phyloP scores from a whole-genome alignment of 768 basidiomycete species.

The Aureoboletus auriporus region DNA sequence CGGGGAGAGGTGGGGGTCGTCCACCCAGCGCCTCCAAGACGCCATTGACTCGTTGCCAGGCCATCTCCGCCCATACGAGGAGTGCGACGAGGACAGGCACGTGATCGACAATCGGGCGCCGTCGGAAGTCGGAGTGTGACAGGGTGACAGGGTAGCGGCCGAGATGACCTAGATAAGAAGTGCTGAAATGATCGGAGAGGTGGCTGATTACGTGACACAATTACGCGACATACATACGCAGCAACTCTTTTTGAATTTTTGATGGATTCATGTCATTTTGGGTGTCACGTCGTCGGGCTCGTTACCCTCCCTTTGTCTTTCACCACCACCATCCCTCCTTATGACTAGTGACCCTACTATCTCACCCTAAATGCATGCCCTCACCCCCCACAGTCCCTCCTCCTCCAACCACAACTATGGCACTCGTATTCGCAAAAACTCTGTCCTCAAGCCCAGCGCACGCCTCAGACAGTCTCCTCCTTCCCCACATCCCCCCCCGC shows the following conservation, averaged over 20 bases:
- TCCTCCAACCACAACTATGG: constrained; percentile 41
- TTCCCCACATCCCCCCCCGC: constrained; percentile 29
- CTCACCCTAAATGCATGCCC: constrained; percentile 5
- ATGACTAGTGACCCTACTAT: too few relatives aligned
- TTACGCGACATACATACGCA: constrained; percentile 30
- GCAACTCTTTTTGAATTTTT: constrained; percentile 31
- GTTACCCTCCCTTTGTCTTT: constrained; percentile 26
- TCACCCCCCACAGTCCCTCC: constrained; percentile 4
- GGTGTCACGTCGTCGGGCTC: constrained; percentile 25
- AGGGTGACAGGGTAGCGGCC: too few relatives aligned
- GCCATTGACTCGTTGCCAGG: too few relatives aligned
- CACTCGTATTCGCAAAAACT: constrained; percentile 51
- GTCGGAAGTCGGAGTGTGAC: too few relatives aligned
- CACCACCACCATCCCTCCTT: constrained; percentile 25
- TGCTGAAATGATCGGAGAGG: constrained; percentile 23
- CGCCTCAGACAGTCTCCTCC: constrained; percentile 47
- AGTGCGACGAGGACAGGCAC: too few relatives aligned
- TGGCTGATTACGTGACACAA: constrained; percentile 20
- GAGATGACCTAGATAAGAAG: too few relatives aligned
- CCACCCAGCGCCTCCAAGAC: too few relatives aligned
- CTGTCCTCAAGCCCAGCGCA: constrained; percentile 47
- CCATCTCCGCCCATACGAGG: too few relatives aligned
- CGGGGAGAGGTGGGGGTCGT: too few relatives aligned
- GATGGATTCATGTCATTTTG: constrained; percentile 29
- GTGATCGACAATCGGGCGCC: too few relatives aligned